A percentile compares a stretch with the other conserved stretches of the same genome.
phyloP scores from a whole-genome alignment of 441 rosid genomes.

The Croton laevigatus region DNA sequence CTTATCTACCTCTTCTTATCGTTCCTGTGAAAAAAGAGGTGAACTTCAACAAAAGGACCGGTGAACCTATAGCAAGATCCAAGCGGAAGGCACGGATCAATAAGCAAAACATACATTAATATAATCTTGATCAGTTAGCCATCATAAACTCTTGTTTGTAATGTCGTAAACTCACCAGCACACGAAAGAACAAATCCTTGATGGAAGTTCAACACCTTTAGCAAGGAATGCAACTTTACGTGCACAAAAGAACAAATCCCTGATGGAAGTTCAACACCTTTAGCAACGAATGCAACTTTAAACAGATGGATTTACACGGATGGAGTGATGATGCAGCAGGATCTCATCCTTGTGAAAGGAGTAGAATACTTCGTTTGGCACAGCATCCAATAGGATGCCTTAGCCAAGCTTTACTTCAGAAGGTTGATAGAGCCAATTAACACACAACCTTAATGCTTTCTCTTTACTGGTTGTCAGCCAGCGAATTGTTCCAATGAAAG shows the following conservation, averaged over 20 bases:
- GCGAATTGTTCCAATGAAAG: conserved; percentile 76
- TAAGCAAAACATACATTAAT: conserved; percentile 55
- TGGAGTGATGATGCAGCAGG: conserved; percentile 79
- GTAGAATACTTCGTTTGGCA: conserved; percentile 87
- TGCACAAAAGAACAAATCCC: neutral
- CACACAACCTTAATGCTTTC: conserved; percentile 48
- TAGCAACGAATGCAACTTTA: neutral
- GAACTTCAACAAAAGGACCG: neutral
- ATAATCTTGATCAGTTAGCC: conserved; percentile 91
- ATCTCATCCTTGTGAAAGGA: conserved; percentile 93
- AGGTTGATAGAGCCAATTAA: conserved; percentile 88
- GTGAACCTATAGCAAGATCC: neutral
- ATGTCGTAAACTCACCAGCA: conserved; percentile 86
- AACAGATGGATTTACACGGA: conserved; percentile 43
- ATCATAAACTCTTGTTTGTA: conserved; percentile 69
- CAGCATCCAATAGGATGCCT: conserved; percentile 79
- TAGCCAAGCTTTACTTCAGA: conserved; percentile 82
- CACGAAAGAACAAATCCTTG: conserved; percentile 77
- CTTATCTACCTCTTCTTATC: conserved; percentile 81
- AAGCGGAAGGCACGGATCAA: neutral
- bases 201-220: conserved; percentile 69
- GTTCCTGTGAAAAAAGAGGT: conserved; percentile 45
- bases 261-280: neutral
- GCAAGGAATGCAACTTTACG: conserved; percentile 85
- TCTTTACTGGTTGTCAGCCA: conserved; percentile 47